Percentiles rank a stretch among this genome's conserved stretches.
Conservation (phyloP, 768 basidiomycete species). For the Lactifluus pinguis region DNA sequence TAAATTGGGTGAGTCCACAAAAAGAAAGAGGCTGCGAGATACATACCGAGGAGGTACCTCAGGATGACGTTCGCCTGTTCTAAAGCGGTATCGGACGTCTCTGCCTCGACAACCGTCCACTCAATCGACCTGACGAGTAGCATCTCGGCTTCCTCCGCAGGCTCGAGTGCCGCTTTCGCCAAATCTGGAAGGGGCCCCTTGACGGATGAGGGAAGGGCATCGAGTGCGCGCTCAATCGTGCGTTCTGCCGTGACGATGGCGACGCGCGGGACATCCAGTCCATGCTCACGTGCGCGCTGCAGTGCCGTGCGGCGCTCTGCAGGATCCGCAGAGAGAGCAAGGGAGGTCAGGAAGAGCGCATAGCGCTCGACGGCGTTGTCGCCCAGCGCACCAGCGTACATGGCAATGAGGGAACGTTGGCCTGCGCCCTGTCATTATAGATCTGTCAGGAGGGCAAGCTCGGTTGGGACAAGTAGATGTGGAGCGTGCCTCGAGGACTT, state of each 20-base stretch:
- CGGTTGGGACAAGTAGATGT: not conserved
- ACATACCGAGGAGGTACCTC: slow-evolving; percentile 81
- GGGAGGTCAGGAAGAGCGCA: slow-evolving; percentile 77
- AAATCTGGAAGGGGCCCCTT: slow-evolving; percentile 9
- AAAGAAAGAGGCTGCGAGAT: not conserved
- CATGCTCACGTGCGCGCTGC: slow-evolving; percentile 71
- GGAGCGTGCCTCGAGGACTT: slow-evolving; percentile 65
- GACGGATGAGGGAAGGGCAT: slow-evolving; percentile 25
- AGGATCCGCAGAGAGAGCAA: slow-evolving; percentile 54
- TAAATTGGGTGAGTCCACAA: not conserved
- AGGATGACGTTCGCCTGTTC: slow-evolving; percentile 83
- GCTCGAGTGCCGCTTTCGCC: slow-evolving; percentile 6
- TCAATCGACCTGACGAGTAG: slow-evolving; percentile 81
- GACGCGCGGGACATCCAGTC: slow-evolving; percentile 73
- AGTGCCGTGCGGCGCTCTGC: slow-evolving; percentile 62
- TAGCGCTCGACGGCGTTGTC: slow-evolving; percentile 90
- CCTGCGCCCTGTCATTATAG: slow-evolving; percentile 48
- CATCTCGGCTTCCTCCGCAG: slow-evolving; percentile 46
- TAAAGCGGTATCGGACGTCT: slow-evolving; percentile 70
- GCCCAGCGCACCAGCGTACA: slow-evolving; percentile 87
- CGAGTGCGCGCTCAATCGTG: slow-evolving; percentile 63
- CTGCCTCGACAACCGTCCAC: slow-evolving; percentile 77
- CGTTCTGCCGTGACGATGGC: slow-evolving; percentile 73
- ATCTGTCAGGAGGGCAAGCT: not conserved
- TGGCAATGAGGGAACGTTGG: slow-evolving; percentile 78